phyloP scores from a whole-genome alignment of 1,139 yeast genomes.

The Yamadazyma songkhlaensis region DNA sequence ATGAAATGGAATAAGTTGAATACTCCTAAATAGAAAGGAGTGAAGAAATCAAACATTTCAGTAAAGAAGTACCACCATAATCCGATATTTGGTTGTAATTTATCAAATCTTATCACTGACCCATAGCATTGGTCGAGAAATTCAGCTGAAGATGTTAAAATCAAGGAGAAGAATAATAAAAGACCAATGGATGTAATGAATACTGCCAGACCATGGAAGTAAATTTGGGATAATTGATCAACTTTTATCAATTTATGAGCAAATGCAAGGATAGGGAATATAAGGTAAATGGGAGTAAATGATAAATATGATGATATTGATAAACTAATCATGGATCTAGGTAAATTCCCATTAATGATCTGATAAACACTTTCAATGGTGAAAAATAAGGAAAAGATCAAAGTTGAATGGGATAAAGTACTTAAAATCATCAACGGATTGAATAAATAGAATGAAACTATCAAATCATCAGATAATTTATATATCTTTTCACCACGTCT shows the following conservation, averaged over 20 bases:
- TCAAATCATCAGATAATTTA: slow-evolving; percentile 39
- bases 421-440: slow-evolving; percentile 78
- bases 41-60: slow-evolving; percentile 89
- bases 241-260: slow-evolving; percentile 20
- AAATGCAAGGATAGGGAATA: slow-evolving; percentile 52
- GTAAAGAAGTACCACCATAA: slow-evolving; percentile 98
- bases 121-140: slow-evolving; percentile 65
- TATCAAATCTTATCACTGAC: slow-evolving; percentile 56
- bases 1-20: slow-evolving; percentile 75
- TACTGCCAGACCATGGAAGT: slow-evolving; percentile 22
- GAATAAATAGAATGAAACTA: slow-evolving; percentile 65
- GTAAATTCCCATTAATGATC: slow-evolving; percentile 38
- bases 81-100: slow-evolving; percentile 82
- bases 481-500: slow-evolving; percentile 15
- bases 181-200: slow-evolving; percentile 26
- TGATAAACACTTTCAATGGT: slow-evolving; percentile 51
- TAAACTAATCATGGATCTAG: slow-evolving; percentile 50
- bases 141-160: slow-evolving; percentile 32
- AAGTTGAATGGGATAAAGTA: slow-evolving; percentile 67
- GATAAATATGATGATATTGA: slow-evolving; percentile 67
- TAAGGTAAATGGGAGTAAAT: slow-evolving; percentile 55
- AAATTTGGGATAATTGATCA: slow-evolving; percentile 14
- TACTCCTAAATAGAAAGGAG: slow-evolving; percentile 77
- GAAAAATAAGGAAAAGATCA: slow-evolving; percentile 56
- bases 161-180: slow-evolving; percentile 34